Percentiles rank a stretch among this genome's conserved stretches.
These are phyloP conservation scores for Starmera caribaea DNA, from an alignment of 805 yeast genomes.

Conservation along the genomic window DNA sequence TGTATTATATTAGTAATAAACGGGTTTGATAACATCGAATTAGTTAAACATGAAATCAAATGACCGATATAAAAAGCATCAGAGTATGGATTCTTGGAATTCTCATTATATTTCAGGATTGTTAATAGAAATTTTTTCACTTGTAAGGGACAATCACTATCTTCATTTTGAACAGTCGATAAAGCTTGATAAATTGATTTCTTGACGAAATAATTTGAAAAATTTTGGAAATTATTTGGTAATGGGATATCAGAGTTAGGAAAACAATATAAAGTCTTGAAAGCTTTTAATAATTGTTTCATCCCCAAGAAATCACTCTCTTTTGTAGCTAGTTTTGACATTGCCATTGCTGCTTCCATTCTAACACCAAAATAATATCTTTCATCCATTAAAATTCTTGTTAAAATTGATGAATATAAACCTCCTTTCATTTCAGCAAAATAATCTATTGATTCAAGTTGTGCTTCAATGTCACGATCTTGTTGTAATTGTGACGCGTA, in stretches of 20 bases:
- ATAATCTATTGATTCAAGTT: constrained; percentile 67
- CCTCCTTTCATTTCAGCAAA: constrained; percentile 55
- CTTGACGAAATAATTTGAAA: constrained; percentile 59
- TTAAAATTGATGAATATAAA: constrained; percentile 65
- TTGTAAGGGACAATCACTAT: constrained; percentile 51
- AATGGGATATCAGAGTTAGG: constrained; percentile 55
- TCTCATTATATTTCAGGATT: constrained; percentile 75
- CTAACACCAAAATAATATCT: constrained; percentile 87
- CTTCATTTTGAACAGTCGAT: constrained; percentile 48
- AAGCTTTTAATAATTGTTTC: constrained; percentile 61
- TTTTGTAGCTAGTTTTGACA: constrained; percentile 57
- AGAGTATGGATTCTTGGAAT: constrained; percentile 64
- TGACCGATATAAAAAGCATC: constrained; percentile 60
- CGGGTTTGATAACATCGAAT: constrained; percentile 22
- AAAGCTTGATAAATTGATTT: constrained; percentile 58
- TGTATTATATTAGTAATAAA: constrained; percentile 6
- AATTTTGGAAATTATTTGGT: constrained; percentile 73
- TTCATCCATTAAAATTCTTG: constrained; percentile 73
- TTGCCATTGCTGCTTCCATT: constrained; percentile 73
- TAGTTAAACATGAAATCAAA: constrained; percentile 46
- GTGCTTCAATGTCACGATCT: constrained; percentile 96
- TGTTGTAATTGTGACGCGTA: constrained; percentile 87
- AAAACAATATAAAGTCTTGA: constrained; percentile 64
- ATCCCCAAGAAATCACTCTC: constrained; percentile 63
- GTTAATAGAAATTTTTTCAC: constrained; percentile 58